A percentile compares a stretch with the other conserved stretches of the same genome.
Conservation (phyloP, 2,329 filamentous ascomycete species). For the Alternaria infectoria region DNA sequence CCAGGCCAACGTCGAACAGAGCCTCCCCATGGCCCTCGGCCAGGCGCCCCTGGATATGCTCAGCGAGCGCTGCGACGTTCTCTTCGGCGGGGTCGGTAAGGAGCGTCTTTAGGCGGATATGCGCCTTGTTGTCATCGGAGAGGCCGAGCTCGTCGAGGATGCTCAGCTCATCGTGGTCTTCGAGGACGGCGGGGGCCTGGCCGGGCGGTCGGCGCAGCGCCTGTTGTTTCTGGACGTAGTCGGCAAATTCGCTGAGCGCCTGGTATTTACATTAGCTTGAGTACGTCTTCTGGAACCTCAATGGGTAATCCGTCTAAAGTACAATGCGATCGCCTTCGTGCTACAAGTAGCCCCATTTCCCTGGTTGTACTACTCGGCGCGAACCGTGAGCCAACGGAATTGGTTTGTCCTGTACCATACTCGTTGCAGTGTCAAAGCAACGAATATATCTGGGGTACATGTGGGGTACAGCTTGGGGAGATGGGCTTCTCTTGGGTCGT, state of each 20-base stretch:
- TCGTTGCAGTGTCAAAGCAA: not conserved
- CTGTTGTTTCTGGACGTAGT: conserved; percentile 96
- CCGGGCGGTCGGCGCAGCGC: conserved; percentile 63
- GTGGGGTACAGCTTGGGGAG: not conserved
- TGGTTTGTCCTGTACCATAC: not conserved
- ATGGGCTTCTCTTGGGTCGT: not conserved
- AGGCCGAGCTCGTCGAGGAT: conserved; percentile 81
- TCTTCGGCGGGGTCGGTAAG: conserved; percentile 67
- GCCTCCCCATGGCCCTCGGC: conserved; percentile 87
- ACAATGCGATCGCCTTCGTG: not conserved
- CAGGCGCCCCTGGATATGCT: conserved; percentile 67
- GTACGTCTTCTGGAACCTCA: not conserved
- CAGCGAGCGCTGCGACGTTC: conserved; percentile 67
- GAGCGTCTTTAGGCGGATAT: conserved; percentile 74
- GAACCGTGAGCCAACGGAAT: not conserved
- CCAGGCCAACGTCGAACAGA: conserved; percentile 89
- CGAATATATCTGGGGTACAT: not conserved
- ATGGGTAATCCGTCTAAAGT: not conserved
- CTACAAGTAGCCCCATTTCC: not conserved
- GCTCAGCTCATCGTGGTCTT: conserved; percentile 87
- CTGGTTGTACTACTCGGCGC: not conserved
- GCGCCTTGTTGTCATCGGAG: conserved; percentile 69
- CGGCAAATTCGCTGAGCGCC: conserved; percentile 94
- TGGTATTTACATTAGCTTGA: conserved; percentile 34
- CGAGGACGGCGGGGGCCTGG: conserved; percentile 47